Conservation (phyloP, 1,284 basidiomycete genomes). For the Leccinum subrobustum region DNA sequence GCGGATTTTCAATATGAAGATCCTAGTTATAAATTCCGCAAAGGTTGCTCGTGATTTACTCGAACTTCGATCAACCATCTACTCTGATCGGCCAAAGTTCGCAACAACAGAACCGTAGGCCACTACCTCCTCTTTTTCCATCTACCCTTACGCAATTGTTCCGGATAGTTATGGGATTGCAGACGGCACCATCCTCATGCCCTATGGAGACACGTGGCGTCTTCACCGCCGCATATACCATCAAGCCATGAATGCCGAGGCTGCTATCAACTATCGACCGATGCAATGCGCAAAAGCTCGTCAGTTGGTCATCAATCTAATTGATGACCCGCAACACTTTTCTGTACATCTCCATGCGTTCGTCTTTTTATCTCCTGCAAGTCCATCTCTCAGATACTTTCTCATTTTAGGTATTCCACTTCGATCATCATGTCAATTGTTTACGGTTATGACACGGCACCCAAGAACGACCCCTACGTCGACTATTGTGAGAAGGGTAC, state of each 20-base stretch:
- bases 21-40: constrained; percentile 26
- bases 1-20: constrained; percentile 23
- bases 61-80: constrained; percentile 26
- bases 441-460: constrained; percentile 26
- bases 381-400: neutral
- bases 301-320: constrained; percentile 24
- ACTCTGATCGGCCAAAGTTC: constrained; percentile 29
- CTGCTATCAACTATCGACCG: constrained; percentile 19
- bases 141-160: neutral
- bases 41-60: constrained; percentile 27
- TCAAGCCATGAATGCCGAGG: constrained; percentile 20
- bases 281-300: constrained; percentile 26
- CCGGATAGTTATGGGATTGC: constrained; percentile 26
- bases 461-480: constrained; percentile 25
- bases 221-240: constrained; percentile 31
- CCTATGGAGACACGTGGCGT: constrained; percentile 30
- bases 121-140: neutral
- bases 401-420: constrained; percentile 22
- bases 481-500: constrained; percentile 25
- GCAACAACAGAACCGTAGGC: constrained; percentile 20
- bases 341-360: constrained; percentile 24
- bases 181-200: constrained; percentile 26
- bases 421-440: constrained; percentile 31
- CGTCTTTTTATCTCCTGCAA: constrained; percentile 6
- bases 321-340: constrained; percentile 20